A percentile compares a stretch with the other conserved stretches of the same genome.
Evolutionary conservation across 352 stramenopile genomes (phyloP).

Genomic region (Phytopythium boreale): DNA sequence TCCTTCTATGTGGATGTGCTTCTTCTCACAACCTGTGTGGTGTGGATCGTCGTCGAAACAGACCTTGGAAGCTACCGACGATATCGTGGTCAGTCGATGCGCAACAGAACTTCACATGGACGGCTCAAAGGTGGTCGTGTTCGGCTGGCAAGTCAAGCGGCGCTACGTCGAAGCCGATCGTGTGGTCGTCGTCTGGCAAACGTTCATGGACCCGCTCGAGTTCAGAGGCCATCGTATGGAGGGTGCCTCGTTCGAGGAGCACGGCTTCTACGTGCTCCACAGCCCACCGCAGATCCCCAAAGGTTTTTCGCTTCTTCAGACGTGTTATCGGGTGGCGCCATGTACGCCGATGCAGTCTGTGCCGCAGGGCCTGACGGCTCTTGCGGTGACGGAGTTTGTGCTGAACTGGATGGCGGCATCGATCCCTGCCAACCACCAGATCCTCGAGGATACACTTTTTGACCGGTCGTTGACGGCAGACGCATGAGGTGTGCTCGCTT

Average conservation of each 20-base stretch:
- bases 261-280: conserved; percentile 16
- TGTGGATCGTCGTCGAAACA: neutral
- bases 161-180: conserved; percentile 40
- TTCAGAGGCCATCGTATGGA: conserved; percentile 20
- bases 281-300: neutral
- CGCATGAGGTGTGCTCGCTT: neutral
- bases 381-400: conserved; percentile 8
- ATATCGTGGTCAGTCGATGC: neutral
- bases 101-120: neutral
- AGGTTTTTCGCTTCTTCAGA: neutral
- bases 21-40: too few species aligned
- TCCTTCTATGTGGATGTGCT: too few species aligned
- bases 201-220: conserved; percentile 39
- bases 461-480: neutral
- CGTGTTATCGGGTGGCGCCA: neutral
- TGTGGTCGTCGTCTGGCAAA: conserved; percentile 45
- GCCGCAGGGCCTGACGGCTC: neutral
- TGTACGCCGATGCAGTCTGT: neutral
- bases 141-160: conserved; percentile 34
- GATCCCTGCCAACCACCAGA: conserved; percentile 7
- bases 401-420: conserved; percentile 3
- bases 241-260: conserved; percentile 22
- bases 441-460: conserved; percentile 3
- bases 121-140: conserved; percentile 8
- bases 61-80: neutral